Evolutionary conservation across 345 rosid genomes (phyloP), one percentile per base, ranked within the genome.

Genomic region (Acer saccharum): DNA sequence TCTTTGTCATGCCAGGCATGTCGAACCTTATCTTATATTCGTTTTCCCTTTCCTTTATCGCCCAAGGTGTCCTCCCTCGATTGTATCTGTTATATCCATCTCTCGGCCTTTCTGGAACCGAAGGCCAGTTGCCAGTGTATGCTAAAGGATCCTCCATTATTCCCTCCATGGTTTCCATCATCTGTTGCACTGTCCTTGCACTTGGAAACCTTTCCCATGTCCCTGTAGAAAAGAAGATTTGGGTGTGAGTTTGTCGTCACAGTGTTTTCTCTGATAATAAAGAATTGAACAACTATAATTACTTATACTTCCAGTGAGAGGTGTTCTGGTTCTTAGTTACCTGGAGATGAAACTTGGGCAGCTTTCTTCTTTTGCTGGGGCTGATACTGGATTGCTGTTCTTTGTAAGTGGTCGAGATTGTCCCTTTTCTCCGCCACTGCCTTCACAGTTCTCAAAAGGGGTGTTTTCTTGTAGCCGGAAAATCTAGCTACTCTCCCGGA

Each of bases 1-100:
- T 54, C 69, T 77, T 79, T n/a, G 52, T 74, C 88, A 82, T 78
- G 3, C 83, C 88, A 63, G 82, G 88, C 78, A 82, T 58, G 9
- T 82, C 80, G 18, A 81, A 73, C 76, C 86, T 50, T 54, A 85
- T 35, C 72, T 69, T 75, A 44, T 78, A 80, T 14, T 80, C 77
- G 0, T 72, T 61, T 64, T 44, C 75, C 21, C 69, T 14, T 68
- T 83, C 79, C 72, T 60, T 71, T 23, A 83, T 83, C 11, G 83
- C 86, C 81, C 86, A 79, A 4, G 86, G 83, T 10, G 73, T 73
- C 63, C 83, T 77, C 58, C 81, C 69, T 25, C 57, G 48, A 29
- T 68, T 20, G 68, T 65, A 76, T 74, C 76, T 63, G 32, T 67
- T 58, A 44, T 66, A 73, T 65, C 79, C 75, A 21, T 72, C 61